These are phyloP conservation scores for Naegleria lovaniensis DNA, from an alignment of 208 protist species.

Conservation along the genomic window DNA sequence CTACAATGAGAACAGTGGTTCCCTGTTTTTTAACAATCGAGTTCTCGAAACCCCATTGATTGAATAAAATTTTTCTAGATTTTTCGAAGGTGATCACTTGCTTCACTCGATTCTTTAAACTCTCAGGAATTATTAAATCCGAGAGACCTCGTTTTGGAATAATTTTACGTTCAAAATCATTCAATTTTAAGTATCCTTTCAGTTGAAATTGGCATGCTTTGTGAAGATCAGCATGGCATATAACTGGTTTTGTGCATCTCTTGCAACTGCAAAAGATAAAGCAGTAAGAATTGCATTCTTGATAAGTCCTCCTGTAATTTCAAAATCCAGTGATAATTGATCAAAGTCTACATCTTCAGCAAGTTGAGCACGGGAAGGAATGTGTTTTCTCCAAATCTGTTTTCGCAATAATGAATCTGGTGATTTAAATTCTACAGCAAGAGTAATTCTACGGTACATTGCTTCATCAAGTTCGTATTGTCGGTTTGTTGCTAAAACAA, in stretches of 20 bases:
- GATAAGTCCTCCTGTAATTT: conserved; percentile 61
- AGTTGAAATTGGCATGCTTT: conserved; percentile 27
- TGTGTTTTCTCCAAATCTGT: conserved; percentile 22
- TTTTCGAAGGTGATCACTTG: not conserved
- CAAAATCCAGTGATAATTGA: conserved; percentile 21
- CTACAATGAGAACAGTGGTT: not conserved
- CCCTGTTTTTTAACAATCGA: not conserved
- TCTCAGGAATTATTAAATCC: not conserved
- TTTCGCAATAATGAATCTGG: conserved; percentile 30
- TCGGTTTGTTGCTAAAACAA: conserved; percentile 79
- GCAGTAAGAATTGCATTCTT: conserved; percentile 78
- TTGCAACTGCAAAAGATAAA: conserved; percentile 63
- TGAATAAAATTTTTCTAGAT: not conserved
- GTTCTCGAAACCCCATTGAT: conserved; percentile 5
- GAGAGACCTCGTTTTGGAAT: not conserved
- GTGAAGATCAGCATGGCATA: not conserved
- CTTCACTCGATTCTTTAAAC: not conserved
- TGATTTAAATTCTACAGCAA: conserved; percentile 28
- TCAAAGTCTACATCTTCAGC: not conserved
- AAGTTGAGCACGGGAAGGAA: not conserved
- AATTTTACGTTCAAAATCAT: conserved; percentile 8
- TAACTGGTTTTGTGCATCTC: conserved; percentile 50
- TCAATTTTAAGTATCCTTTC: conserved; percentile 1
- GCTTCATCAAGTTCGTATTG: conserved; percentile 52
- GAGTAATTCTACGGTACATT: conserved; percentile 38